These are phyloP conservation scores for Hypoxylon lenormandii DNA, from an alignment of 495 filamentous ascomycete genomes.

Conservation along the genomic window DNA sequence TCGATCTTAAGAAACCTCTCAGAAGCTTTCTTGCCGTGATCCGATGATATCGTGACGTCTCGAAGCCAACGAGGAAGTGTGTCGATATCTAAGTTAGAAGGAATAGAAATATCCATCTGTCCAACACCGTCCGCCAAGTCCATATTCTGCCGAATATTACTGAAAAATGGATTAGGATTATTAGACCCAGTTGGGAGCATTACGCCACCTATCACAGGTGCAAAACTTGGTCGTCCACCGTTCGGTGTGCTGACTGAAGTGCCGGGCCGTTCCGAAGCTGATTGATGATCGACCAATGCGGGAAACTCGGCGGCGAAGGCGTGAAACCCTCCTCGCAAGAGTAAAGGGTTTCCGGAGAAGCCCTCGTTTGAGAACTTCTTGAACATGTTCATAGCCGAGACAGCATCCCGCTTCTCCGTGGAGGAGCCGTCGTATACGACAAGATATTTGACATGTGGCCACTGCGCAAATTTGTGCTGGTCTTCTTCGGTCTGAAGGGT, in stretches of 20 bases:
- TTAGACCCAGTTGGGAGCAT: conserved; percentile 75
- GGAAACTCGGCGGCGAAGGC: conserved; percentile 63
- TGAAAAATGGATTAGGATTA: conserved; percentile 88
- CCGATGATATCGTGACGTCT: conserved; percentile 69
- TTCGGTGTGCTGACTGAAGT: conserved; percentile 58
- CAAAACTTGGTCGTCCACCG: conserved; percentile 61
- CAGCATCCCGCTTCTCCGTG: conserved; percentile 78
- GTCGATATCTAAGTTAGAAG: conserved; percentile 66
- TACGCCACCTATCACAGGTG: conserved; percentile 88
- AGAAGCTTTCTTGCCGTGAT: conserved; percentile 83
- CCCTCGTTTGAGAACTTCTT: conserved; percentile 91
- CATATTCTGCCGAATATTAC: conserved; percentile 96
- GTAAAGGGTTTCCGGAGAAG: conserved; percentile 77
- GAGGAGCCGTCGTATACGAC: conserved; percentile 89
- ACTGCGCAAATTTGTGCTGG: conserved; percentile 77
- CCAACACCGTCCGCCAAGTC: conserved; percentile 94
- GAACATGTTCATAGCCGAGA: conserved; percentile 80
- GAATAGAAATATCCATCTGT: conserved; percentile 81
- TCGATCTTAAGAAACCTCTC: conserved; percentile 87
- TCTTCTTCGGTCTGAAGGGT: conserved; percentile 84
- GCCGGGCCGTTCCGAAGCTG: conserved; percentile 53
- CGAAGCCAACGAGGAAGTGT: conserved; percentile 81
- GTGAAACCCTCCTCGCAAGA: conserved; percentile 73
- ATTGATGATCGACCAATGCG: conserved; percentile 61
- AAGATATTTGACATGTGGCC: conserved; percentile 78